Conservation (phyloP, 225 moss, liverwort and hornwort genomes). For the Lunularia cruciata region DNA sequence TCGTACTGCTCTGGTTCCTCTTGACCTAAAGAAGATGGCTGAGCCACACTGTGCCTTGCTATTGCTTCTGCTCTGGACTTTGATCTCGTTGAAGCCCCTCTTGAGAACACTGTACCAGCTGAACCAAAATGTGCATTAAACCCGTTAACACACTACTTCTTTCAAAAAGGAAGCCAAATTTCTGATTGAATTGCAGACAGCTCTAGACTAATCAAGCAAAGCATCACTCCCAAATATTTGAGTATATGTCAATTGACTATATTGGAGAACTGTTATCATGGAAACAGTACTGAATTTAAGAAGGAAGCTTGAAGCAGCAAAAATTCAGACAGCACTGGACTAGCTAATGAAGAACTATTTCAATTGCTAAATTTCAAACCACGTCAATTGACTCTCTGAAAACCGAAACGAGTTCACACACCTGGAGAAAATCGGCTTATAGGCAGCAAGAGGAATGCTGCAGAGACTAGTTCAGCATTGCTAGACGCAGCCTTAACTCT, state of each 20-base stretch:
- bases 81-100: slow-evolving; percentile 5
- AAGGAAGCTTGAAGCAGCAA: too few relatives aligned
- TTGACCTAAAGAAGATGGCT: slow-evolving; percentile 43
- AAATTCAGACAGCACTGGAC: too few relatives aligned
- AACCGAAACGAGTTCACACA: too few relatives aligned
- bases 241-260: too few relatives aligned
- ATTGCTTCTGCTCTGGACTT: slow-evolving; percentile 17
- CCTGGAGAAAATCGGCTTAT: slow-evolving; percentile 13
- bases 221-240: too few relatives aligned
- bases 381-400: too few relatives aligned
- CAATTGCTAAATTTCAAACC: too few relatives aligned
- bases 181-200: neutral
- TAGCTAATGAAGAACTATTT: too few relatives aligned
- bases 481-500: neutral
- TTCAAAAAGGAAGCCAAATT: neutral
- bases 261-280: too few relatives aligned
- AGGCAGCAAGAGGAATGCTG: slow-evolving; percentile 4
- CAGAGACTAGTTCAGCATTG: neutral
- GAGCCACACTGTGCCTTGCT: slow-evolving; percentile 47
- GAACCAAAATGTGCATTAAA: slow-evolving; percentile 9
- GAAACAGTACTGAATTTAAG: too few relatives aligned
- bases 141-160: too few relatives aligned
- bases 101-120: neutral
- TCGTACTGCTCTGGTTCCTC: slow-evolving; percentile 58
- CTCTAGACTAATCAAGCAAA: too few relatives aligned